Conservation (phyloP, 73 alveolate genomes). For the Paramecium caudatum region DNA sequence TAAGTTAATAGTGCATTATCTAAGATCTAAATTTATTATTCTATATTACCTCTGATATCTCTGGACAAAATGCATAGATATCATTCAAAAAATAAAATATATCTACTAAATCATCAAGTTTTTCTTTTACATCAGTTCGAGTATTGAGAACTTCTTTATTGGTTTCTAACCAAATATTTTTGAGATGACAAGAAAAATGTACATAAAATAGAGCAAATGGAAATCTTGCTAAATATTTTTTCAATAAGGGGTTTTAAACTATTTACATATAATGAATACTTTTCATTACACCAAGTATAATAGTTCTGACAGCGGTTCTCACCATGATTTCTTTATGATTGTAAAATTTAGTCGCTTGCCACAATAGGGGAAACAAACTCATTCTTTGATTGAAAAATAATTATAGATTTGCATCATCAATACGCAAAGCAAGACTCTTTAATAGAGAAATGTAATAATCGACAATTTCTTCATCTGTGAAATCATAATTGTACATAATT, state of each 20-base stretch:
- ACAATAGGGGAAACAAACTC: slow-evolving; percentile 77
- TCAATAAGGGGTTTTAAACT: neutral
- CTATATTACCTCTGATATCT: slow-evolving; percentile 14
- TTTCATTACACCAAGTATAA: slow-evolving; percentile 79
- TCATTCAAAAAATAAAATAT: slow-evolving; percentile 36
- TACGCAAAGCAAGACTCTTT: slow-evolving; percentile 76
- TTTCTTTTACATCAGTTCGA: slow-evolving; percentile 34
- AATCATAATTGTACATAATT: slow-evolving; percentile 77
- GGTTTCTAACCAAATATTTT: slow-evolving; percentile 39
- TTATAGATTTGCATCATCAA: slow-evolving; percentile 74
- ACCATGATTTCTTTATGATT: slow-evolving; percentile 85
- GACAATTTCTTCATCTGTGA: slow-evolving; percentile 81
- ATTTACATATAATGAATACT: slow-evolving; percentile 19
- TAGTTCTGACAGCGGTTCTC: slow-evolving; percentile 80
- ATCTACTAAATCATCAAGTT: slow-evolving; percentile 49
- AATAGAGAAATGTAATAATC: slow-evolving; percentile 81
- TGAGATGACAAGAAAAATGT: slow-evolving; percentile 50
- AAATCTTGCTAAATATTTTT: slow-evolving; percentile 38
- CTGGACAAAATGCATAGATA: slow-evolving; percentile 33
- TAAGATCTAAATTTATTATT: neutral
- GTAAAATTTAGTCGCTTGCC: slow-evolving; percentile 76
- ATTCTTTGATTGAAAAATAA: slow-evolving; percentile 75
- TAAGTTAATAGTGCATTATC: slow-evolving; percentile 62
- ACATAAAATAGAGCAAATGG: slow-evolving; percentile 39
- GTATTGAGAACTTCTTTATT: neutral